Evolutionary conservation across 1,284 basidiomycete genomes (phyloP), one percentile per base, ranked within the genome.

Genomic region (Stygiomarasmius scandens): DNA sequence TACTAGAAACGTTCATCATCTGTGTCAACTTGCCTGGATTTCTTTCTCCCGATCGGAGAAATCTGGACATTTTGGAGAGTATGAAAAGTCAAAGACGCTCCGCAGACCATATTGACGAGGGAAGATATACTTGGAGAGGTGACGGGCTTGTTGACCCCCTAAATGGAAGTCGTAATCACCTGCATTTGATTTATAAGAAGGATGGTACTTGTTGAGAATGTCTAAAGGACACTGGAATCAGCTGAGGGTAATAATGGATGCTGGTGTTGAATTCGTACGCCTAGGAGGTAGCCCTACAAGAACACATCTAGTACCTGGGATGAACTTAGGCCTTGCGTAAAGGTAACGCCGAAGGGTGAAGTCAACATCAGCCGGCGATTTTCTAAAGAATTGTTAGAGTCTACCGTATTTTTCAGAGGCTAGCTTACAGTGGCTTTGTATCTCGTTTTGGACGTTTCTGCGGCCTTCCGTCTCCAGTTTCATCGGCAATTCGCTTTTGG

Each of bases 81-180:
- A n/a, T n/a, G n/a, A n/a, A n/a, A n/a, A n/a, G 56, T 48, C 56
- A 54, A 83, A 94, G 2, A 86, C 79, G 61, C 78, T 90, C 11
- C 79, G 70, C 1, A 96, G 71, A 0, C 81, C 80, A 63, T 89
- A 93, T 63, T 94, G 90, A 27, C 85, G 79, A 6, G 93, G 87
- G 64, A 96, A 96, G 0, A 96, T 75, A 67, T 95, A 92, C 74
- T 93, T 95, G 22, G 87, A 78, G 1, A 93, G 70, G 64, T 87
- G 87, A 22, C 90, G 80, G 1, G 82, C 80, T 54, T 81, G 68
- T 46, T 75, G 75, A 50, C 72, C 76, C 62, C 81, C 79, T 55
- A 73, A 66, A 12, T 69, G 72, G 22, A 76, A 71, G 60, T 83
- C 78, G 1, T 76, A 75, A 47, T 81, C 77, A 12, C 54, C 63